These are phyloP conservation scores for Ephemerocybe angulata DNA, from an alignment of 768 basidiomycete genomes.

Conservation along the genomic window DNA sequence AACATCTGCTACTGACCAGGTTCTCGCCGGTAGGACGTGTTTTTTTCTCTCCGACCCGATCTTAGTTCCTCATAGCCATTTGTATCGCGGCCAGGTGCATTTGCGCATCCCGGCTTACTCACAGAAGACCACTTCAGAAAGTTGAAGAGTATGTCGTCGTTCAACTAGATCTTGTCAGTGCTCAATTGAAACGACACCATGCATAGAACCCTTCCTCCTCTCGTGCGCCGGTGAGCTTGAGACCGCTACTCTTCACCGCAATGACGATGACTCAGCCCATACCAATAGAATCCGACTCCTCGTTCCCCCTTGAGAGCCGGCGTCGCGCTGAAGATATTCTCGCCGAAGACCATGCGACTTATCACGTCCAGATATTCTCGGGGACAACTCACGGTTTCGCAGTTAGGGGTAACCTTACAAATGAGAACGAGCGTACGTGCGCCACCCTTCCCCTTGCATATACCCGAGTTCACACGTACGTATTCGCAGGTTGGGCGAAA, in stretches of 20 bases:
- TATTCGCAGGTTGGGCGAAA: slow-evolving; percentile 52
- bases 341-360: slow-evolving; percentile 35
- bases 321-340: slow-evolving; percentile 44
- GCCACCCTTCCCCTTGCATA: neutral
- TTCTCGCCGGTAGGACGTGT: slow-evolving; percentile 35
- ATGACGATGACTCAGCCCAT: neutral
- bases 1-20: slow-evolving; percentile 34
- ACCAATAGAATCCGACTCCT: slow-evolving; percentile 38
- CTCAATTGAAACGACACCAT: neutral
- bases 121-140: slow-evolving; percentile 33
- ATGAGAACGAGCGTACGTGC: slow-evolving; percentile 19
- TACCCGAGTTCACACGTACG: neutral
- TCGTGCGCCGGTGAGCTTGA: slow-evolving; percentile 38
- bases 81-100: slow-evolving; percentile 26
- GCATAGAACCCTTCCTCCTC: slow-evolving; percentile 47
- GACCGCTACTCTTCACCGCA: neutral
- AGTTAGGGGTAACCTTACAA: slow-evolving; percentile 32
- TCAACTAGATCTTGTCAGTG: neutral
- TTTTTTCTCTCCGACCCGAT: neutral
- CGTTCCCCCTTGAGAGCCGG: slow-evolving; percentile 39
- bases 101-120: slow-evolving; percentile 41
- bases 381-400: slow-evolving; percentile 35
- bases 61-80: neutral
- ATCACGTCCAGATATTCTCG: slow-evolving; percentile 46
- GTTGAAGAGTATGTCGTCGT: slow-evolving; percentile 31